Conservation (phyloP, 1,284 basidiomycete genomes). For the Tilletia setariae region DNA sequence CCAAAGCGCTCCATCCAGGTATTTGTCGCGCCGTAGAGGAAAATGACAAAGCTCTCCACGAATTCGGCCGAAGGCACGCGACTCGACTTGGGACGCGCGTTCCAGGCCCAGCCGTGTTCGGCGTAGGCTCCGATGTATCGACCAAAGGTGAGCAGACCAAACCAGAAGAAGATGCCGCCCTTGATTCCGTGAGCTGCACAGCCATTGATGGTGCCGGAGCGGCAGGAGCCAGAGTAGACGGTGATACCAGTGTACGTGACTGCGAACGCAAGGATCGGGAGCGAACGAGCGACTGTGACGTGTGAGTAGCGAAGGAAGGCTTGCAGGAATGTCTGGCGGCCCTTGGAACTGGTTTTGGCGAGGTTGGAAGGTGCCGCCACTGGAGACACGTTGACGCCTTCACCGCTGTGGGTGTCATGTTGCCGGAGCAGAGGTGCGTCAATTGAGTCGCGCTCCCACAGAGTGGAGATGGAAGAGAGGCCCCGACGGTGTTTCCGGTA, state of each 20-base stretch:
- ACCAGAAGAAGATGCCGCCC: conserved; percentile 60
- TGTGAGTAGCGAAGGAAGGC: conserved; percentile 27
- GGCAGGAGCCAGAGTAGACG: conserved; percentile 77
- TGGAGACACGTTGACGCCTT: conserved; percentile 18
- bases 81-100: conserved; percentile 55
- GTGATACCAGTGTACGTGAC: conserved; percentile 69
- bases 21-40: conserved; percentile 83
- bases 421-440: conserved; percentile 19
- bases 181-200: conserved; percentile 93
- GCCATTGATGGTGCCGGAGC: conserved; percentile 62
- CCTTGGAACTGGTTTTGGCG: not conserved
- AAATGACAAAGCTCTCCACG: conserved; percentile 80
- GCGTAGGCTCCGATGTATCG: conserved; percentile 88
- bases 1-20: conserved; percentile 95
- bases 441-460: conserved; percentile 9
- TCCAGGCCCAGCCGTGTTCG: conserved; percentile 93
- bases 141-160: conserved; percentile 81
- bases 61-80: conserved; percentile 66
- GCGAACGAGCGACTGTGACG: conserved; percentile 60
- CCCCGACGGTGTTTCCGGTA: not conserved
- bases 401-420: no score
- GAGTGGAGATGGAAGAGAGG: not conserved
- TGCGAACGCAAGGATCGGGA: conserved; percentile 69
- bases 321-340: not conserved
- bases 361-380: not conserved